Base-by-base conservation (phyloP, 2,329 filamentous ascomycete species). In the Penicillium sp. region DNA sequence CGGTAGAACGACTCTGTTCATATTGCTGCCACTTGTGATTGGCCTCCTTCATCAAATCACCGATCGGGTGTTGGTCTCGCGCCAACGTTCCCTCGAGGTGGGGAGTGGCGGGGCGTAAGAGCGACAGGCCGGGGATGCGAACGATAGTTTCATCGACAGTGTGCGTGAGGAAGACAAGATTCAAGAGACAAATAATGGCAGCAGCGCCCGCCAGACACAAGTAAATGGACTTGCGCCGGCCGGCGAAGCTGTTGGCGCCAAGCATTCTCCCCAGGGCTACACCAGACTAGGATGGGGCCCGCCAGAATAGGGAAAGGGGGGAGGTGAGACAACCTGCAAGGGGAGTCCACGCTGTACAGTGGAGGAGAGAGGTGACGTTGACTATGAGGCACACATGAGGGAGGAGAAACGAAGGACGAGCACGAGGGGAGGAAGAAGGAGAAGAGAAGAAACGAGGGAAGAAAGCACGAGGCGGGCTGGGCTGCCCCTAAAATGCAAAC, bases 11-110 rank as follows among this genome's bases (percentile, higher is more conserved):
- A 32, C 59, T 56, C 12, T 60, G 56, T 36, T 71, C 67, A 42
- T 72, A 72, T 27, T 51, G 42, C 27, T 59, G 58, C 61, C 68
- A 74, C 27, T 56, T 52, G n/a, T 50, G 52, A 45, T 74, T 66
- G 9, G 71, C 71, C 27, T 72, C 63, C 26, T 60, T 51, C 65
- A 74, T 74, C 49, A 71, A 51, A 26, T 52, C 36, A 9, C 45
- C 58, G 21, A 73, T 72, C 6, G 70, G 70, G 45, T 73, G 70
- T 26, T 41, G 36, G 47, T 59, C 56, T 17, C 27, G 40, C 13
- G 55, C 58, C 46, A 42, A 50, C 6, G 43, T 21, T 9, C 53
- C 51, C 10, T 51, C 49, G 17, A 49, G 50, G 5, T 32, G 33
- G 13, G 56, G 32, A 33, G 41, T 8, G 18, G 45, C n/a, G 10